A percentile compares a stretch with the other conserved stretches of the same genome.
Evolutionary conservation across 2,329 filamentous ascomycete species (phyloP).

Genomic region (Verticillium nonalfalfae): DNA sequence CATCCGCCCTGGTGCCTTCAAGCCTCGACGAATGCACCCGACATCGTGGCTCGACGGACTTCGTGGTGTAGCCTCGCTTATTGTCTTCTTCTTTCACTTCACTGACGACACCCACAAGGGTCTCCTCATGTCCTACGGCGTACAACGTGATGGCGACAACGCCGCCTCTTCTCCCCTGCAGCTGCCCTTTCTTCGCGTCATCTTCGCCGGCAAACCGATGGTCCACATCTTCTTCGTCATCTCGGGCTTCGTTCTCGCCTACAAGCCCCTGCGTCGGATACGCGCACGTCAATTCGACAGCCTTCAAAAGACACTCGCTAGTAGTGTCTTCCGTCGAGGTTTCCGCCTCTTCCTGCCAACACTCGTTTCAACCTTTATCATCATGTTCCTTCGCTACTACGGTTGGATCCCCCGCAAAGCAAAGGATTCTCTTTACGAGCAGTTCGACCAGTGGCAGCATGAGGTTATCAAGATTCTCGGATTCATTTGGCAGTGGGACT

Average conservation of each 20-base stretch:
- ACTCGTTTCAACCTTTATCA: slow-evolving; percentile 31
- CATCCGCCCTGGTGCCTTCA: slow-evolving; percentile 15
- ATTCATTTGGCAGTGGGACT: slow-evolving; percentile 21
- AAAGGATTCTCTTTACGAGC: slow-evolving; percentile 15
- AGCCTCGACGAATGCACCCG: slow-evolving; percentile 21
- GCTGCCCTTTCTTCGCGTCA: slow-evolving; percentile 34
- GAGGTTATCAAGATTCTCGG: slow-evolving; percentile 15
- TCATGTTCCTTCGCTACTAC: slow-evolving; percentile 28
- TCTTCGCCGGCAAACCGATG: slow-evolving; percentile 39
- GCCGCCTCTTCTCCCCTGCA: slow-evolving; percentile 28
- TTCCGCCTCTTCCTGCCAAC: slow-evolving; percentile 40
- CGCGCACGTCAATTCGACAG: slow-evolving; percentile 28
- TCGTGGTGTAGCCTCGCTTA: slow-evolving; percentile 39
- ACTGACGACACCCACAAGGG: slow-evolving; percentile 31
- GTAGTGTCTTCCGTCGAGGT: slow-evolving; percentile 38
- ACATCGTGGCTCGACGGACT: slow-evolving; percentile 43
- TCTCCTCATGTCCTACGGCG: slow-evolving; percentile 26
- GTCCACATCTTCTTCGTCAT: slow-evolving; percentile 47
- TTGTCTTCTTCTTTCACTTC: slow-evolving; percentile 42
- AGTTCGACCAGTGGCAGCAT: slow-evolving; percentile 19
- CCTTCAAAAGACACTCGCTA: slow-evolving; percentile 32
- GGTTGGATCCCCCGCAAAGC: slow-evolving; percentile 22
- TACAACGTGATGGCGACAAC: slow-evolving; percentile 20
- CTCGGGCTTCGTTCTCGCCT: slow-evolving; percentile 40
- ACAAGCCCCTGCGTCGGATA: slow-evolving; percentile 34